Evolutionary conservation across 257 asterid species (phyloP), one percentile per base, ranked within the genome.

Genomic region (Perilla frutescens): DNA sequence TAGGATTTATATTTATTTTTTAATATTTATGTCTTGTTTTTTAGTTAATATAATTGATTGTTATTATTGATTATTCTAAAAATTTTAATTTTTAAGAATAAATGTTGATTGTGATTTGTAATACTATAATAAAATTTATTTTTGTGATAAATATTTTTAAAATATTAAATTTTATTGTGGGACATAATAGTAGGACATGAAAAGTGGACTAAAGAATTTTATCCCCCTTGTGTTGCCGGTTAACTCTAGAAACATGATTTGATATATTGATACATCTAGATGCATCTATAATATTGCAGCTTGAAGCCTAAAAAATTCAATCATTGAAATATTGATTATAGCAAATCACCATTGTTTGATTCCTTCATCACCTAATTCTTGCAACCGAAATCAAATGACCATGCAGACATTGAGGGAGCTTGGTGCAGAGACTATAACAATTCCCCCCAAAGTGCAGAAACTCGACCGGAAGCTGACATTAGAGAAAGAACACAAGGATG

Each of bases 401-500:
- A 34, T 77, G 76, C 82, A 95, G 99, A 82, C 50, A 55, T 73
- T 92, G 44, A 87, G 83, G 83, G 92, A 83, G 73, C 64, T 14
- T 7, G 82, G 82, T 54, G 43, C 62, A 66, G 81, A 79, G 65
- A 73, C 88, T 32, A 66, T 76, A 26, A 92, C 88, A 4, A 77
- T 84, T 8, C 88, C 98, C 4, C 99, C 98, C 7, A 70, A 67
- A 56, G 84, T 84, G 71, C 97, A 84, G 81, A 90, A 80, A 71
- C 65, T 95, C 9, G 91, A 78, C 10, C 84, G 98, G 80, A 73
- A 81, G 78, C 77, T 70, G 70, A 88, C 98, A 2, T 40, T 92
- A 14, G 92, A 90, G 82, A 87, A 87, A 77, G 99, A 95, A 83
- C 98, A 95, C 88, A 88, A 87, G 79, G 93, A 89, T 66, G 99